These are phyloP conservation scores for Saururus chinensis DNA, from an alignment of 164 flowering plant genomes.

Conservation along the genomic window DNA sequence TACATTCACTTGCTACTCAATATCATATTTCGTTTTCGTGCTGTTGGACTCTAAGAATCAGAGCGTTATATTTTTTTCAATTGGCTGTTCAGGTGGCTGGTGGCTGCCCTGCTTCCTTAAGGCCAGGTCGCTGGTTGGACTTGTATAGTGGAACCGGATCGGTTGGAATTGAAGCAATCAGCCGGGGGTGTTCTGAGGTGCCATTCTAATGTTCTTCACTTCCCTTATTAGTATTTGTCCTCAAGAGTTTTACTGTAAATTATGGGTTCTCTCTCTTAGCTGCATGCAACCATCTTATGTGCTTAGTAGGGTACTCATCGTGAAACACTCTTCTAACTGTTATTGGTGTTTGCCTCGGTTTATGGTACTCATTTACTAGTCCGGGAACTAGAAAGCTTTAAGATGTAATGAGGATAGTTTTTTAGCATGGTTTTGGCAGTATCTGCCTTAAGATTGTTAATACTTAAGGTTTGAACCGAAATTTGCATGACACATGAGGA, in stretches of 20 bases:
- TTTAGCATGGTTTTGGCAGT: neutral
- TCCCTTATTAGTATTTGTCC: too few species aligned
- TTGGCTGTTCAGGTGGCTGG: slow-evolving; percentile 59
- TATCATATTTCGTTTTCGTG: too few species aligned
- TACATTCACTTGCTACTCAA: too few species aligned
- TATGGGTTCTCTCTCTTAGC: neutral
- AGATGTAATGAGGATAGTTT: neutral
- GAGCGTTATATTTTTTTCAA: neutral
- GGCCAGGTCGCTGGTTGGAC: slow-evolving; percentile 97
- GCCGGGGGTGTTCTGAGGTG: slow-evolving; percentile 98
- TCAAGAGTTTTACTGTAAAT: neutral
- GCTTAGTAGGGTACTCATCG: neutral
- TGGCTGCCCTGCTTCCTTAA: slow-evolving; percentile 75
- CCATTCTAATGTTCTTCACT: neutral
- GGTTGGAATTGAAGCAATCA: slow-evolving; percentile 96
- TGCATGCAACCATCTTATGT: neutral
- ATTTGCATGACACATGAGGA: neutral
- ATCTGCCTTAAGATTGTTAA: neutral
- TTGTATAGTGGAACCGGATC: slow-evolving; percentile 97
- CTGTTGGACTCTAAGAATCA: too few species aligned
- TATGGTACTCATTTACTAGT: too few species aligned
- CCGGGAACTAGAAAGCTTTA: too few species aligned
- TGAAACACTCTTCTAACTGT: too few species aligned
- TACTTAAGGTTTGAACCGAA: neutral
- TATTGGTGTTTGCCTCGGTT: too few species aligned